These are phyloP conservation scores for Thoreauomyces humboldtii DNA, from an alignment of 192 early-diverging fungal species.

Conservation along the genomic window DNA sequence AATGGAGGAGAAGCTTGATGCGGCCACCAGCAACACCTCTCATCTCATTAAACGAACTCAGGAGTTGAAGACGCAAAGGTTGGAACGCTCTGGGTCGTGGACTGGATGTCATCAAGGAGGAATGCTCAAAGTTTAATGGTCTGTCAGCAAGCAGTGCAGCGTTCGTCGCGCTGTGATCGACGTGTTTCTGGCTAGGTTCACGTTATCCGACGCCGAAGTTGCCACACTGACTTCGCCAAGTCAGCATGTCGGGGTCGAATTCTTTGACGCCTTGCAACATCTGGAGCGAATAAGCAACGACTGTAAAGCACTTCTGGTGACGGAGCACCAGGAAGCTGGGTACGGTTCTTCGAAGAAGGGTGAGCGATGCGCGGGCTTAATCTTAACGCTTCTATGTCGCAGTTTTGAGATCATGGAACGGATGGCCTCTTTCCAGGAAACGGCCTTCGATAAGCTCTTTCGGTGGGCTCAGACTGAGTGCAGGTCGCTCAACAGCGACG, in stretches of 20 bases:
- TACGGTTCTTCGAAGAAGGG: slow-evolving; percentile 36
- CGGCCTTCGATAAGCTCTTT: slow-evolving; percentile 72
- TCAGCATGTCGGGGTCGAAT: slow-evolving; percentile 51
- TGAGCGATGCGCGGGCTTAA: neutral
- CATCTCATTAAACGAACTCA: slow-evolving; percentile 64
- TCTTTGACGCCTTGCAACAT: slow-evolving; percentile 70
- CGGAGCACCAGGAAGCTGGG: slow-evolving; percentile 75
- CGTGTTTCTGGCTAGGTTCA: slow-evolving; percentile 69
- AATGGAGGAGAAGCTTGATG: slow-evolving; percentile 56
- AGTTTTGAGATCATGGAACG: slow-evolving; percentile 77
- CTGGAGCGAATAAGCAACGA: slow-evolving; percentile 70
- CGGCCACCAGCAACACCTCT: slow-evolving; percentile 57
- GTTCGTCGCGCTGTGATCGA: slow-evolving; percentile 60
- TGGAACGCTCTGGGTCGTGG: too few species aligned
- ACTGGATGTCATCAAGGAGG: too few species aligned
- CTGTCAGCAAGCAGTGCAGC: slow-evolving; percentile 47
- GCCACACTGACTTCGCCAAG: slow-evolving; percentile 52
- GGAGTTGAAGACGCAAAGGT: slow-evolving; percentile 65
- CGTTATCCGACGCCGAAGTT: slow-evolving; percentile 66
- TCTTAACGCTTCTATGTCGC: neutral
- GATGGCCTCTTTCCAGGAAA: slow-evolving; percentile 66
- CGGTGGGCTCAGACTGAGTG: slow-evolving; percentile 73
- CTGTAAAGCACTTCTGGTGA: slow-evolving; percentile 70
- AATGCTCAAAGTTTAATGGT: neutral
- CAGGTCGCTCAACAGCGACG: slow-evolving; percentile 62